phyloP scores from a whole-genome alignment of 2,329 filamentous ascomycete genomes.

The Escovopsis weberi region DNA sequence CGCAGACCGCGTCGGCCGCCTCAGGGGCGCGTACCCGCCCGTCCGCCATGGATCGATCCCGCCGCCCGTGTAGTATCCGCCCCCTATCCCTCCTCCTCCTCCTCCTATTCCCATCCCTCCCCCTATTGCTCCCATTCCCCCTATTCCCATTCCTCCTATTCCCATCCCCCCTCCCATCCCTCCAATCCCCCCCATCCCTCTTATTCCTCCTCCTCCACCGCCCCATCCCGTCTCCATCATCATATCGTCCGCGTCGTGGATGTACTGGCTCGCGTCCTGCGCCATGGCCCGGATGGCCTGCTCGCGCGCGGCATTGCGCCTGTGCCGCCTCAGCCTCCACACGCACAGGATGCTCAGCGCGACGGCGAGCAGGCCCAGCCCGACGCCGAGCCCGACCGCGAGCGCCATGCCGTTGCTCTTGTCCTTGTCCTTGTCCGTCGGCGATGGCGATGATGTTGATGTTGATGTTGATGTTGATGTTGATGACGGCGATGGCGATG shows the following conservation, averaged over 20 bases:
- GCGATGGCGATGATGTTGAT: slow-evolving; percentile 11
- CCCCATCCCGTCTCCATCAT: slow-evolving; percentile 19
- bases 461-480: neutral
- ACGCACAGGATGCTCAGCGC: slow-evolving; percentile 34
- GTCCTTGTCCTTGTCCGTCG: slow-evolving; percentile 9
- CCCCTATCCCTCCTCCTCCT: slow-evolving; percentile 20
- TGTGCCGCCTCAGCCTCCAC: slow-evolving; percentile 29
- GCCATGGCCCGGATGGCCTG: slow-evolving; percentile 33
- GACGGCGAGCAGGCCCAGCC: slow-evolving; percentile 31
- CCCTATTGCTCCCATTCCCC: too few relatives aligned
- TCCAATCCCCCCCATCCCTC: too few relatives aligned
- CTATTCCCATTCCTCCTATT: too few relatives aligned
- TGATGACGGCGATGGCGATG: too few relatives aligned
- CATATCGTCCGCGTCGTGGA: slow-evolving; percentile 32
- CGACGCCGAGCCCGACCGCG: slow-evolving; percentile 49
- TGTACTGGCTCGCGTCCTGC: slow-evolving; percentile 33
- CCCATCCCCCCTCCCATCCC: too few relatives aligned
- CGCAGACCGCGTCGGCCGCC: too few relatives aligned
- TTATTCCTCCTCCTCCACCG: too few relatives aligned
- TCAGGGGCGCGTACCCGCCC: slow-evolving; percentile 15
- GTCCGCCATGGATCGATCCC: slow-evolving; percentile 19
- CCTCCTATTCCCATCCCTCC: slow-evolving; percentile 16
- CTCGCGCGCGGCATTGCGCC: slow-evolving; percentile 25
- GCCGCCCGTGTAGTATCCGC: slow-evolving; percentile 31
- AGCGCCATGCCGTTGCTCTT: slow-evolving; percentile 42